Conservation (phyloP, 208 protist species). For the Leishmania tropica region DNA sequence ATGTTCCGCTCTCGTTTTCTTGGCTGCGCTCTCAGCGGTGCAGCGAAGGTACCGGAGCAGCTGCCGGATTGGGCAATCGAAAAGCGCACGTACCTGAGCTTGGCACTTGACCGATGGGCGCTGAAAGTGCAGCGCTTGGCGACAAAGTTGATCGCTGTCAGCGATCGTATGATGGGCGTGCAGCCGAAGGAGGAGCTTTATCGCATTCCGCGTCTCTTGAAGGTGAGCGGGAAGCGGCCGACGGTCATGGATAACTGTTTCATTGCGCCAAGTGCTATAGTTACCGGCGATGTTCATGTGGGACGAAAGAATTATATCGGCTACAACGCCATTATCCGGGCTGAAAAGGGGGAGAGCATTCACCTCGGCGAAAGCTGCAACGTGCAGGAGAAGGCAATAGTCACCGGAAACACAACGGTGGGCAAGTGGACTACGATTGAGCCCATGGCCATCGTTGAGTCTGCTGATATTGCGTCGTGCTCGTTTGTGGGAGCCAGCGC, state of each 20-base stretch:
- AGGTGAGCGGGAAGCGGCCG: conserved; percentile 70
- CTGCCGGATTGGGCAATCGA: conserved; percentile 79
- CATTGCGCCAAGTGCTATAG: conserved; percentile 83
- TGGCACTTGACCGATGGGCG: conserved; percentile 44
- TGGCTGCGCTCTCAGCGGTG: neutral
- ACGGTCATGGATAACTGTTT: conserved; percentile 91
- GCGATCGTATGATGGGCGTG: conserved; percentile 71
- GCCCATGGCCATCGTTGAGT: conserved; percentile 89
- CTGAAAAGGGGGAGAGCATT: conserved; percentile 80
- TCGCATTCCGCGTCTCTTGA: conserved; percentile 76
- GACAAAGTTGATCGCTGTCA: conserved; percentile 52
- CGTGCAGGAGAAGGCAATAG: conserved; percentile 89
- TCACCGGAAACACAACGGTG: conserved; percentile 84
- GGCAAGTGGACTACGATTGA: conserved; percentile 91
- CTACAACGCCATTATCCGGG: conserved; percentile 88
- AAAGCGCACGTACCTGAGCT: conserved; percentile 49
- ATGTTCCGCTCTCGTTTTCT: conserved; percentile 51
- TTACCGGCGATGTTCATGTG: conserved; percentile 85
- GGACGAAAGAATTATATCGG: conserved; percentile 92
- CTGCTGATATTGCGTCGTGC: conserved; percentile 84
- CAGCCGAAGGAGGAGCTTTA: conserved; percentile 84
- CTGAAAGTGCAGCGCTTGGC: conserved; percentile 45
- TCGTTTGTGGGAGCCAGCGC: conserved; percentile 88
- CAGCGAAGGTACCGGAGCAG: conserved; percentile 40
- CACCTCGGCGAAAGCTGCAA: conserved; percentile 90